Evolutionary conservation across 768 basidiomycete genomes (phyloP), one percentile per base, ranked within the genome.

Genomic region (Neoboletus subvelutipes): DNA sequence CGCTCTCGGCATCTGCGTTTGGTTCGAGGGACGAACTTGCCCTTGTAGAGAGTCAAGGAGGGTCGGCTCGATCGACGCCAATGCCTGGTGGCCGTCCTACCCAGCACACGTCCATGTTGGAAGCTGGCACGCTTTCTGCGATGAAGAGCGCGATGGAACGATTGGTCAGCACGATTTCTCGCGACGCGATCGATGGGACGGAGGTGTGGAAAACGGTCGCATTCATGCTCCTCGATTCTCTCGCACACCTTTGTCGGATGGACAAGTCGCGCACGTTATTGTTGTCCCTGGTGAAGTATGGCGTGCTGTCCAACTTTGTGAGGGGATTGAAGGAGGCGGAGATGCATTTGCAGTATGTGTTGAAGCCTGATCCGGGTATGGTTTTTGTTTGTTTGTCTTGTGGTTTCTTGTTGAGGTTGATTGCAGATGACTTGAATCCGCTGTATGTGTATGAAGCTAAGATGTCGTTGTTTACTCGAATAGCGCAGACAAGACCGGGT

Each of bases 201-300:
- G 94, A 98, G 71, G 92, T 98, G 2, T 98, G 96, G 96, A 92
- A 92, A 74, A 95, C 94, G 3, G 85, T 98, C 17, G 92, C 95
- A 10, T 98, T 94, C 68, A 89, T 94, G 78, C 77, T 94, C 3
- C 77, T 98, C 42, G 92, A 95, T 64, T 86, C 90, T 1, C 78
- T 95, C 9, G 80, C 89, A 18, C 82, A 88, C 43, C 75, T 95
- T 0, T 90, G 85, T 39, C 82, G 82, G 28, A 71, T 76, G 47
- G 88, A 93, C 61, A 88, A 84, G 72, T 86, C 87, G 47, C 80
- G 88, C 52, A 65, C 77, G 12, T 76, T 91, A 22, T 71, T 91
- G 45, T 68, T 77, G 11, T 73, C 81, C 1, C 73, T 97, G 26
- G 79, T 79, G 26, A 80, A 85, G 45, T 84, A 90, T 62, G 95